Base-by-base conservation (phyloP, 148 eudicot species). In the Rhododendron griersonianum region DNA sequence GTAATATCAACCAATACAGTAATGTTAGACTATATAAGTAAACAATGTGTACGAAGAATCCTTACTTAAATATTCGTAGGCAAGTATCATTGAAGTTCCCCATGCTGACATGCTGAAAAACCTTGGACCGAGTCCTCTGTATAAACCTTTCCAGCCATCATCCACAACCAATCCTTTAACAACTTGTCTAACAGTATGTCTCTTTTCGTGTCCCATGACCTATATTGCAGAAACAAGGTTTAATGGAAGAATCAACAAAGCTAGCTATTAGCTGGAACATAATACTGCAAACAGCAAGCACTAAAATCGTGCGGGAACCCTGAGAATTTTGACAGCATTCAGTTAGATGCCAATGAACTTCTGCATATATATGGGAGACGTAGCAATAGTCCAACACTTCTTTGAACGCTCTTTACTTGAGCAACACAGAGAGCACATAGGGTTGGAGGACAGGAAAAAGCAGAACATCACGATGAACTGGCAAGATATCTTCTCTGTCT, bases 51-150 rank as follows among this genome's bases (percentile, higher is more conserved):
- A 74, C 23, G 63, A 87, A 82, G 75, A 83, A 84, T 87, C 37
- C 96, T 45, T 94, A 98, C 99, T 98, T 87, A 95, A 87, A 88
- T 95, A 98, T 86, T 98, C 99, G 82, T 98, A 98, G 65, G 98
- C 90, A 75, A 98, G 91, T 84, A 98, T 98, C 99, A 98, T 98
- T 83, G 99, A 94, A 44, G 99, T 98, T 87, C 98, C 99, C 98
- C 99, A 94, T 5, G 99, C 98, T 5, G 99, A 98, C 96, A 93
- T 95, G 92, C 99, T 98, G 90, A 98, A 93, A 93, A 95, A 95
- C 86, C 98, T 92, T 73, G 99, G 99, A 84, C 99, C 98, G 3
- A 97, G 89, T 61, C 99, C 99, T 94, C 98, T 92, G 85, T 97
- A 97, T 30, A 97, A 88, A 74, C 99, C 99, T 86, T 86, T 89